Evolutionary conservation across 1,284 basidiomycete species (phyloP), one percentile per base, ranked within the genome.

Genomic region (Puccinia horiana): DNA sequence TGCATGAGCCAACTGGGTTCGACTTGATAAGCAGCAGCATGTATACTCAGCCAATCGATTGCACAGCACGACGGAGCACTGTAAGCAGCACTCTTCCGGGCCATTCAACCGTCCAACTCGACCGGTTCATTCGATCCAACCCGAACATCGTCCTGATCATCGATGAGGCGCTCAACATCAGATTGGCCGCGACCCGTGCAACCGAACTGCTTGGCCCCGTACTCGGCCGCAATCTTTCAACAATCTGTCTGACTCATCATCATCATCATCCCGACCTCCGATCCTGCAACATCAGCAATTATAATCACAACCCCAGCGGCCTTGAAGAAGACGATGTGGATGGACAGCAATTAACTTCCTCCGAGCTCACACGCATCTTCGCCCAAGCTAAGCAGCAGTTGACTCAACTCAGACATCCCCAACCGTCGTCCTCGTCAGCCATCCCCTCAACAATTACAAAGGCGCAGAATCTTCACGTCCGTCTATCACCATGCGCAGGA

Each of bases 291-390:
- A 52, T 3, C n/a, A 52, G 49, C 16, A 52, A 23, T 18, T 3
- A 23, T 3, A 52, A 23, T 52, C 5, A 23, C 8, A 52, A 3
- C 16, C 49, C 16, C 16, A 18, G 49, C 49, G 56, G 29, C 18
- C 12, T 6, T 6, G 56, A 16, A 58, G 56, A 58, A 14, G 56
- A 58, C 2, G 44, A 47, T 12, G 56, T 26, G 9, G 56, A 58
- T 58, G 56, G 29, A 20, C 56, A 58, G n/a, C 56, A 58, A 58
- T 58, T 26, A 58, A 58, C 56, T 26, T 58, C n/a, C 56, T 58
- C 29, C 14, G 56, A 58, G 29, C 56, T 58, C 56, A 58, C n/a
- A 58, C 56, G 56, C 11, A 58, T 58, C 23, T 58, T 9, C 56
- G 56, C 56, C 26, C 56, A 58, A 29, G 56, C 56, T n/a, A 58